Conservation (phyloP, 2,329 filamentous ascomycete genomes). For the Pseudodiploospora longispora region DNA sequence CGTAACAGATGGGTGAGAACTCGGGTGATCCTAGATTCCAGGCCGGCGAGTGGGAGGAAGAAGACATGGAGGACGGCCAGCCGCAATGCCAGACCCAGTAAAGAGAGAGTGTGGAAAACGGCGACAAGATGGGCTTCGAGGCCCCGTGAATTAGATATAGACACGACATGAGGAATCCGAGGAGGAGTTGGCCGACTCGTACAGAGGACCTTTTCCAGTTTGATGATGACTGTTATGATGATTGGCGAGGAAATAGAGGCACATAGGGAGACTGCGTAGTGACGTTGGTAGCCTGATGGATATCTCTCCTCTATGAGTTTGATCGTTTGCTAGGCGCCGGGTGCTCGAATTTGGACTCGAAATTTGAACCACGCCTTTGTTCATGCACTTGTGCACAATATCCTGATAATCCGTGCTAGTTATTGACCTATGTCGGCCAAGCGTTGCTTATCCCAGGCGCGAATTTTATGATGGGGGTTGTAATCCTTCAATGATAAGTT, state of each 20-base stretch:
- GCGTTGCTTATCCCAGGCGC: too few species aligned
- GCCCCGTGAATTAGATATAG: too few species aligned
- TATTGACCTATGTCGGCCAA: too few species aligned
- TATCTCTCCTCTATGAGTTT: background rate
- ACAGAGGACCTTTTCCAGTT: background rate
- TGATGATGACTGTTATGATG: too few species aligned
- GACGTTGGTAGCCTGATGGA: background rate
- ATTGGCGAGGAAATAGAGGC: background rate
- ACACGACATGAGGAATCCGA: background rate
- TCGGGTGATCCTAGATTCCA: conserved; percentile 58
- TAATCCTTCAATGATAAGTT: too few species aligned
- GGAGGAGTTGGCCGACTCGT: background rate
- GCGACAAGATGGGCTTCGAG: too few species aligned
- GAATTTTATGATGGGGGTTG: too few species aligned
- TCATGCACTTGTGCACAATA: too few species aligned
- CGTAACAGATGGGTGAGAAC: conserved; percentile 59
- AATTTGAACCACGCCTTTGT: too few species aligned
- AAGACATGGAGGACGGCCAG: conserved; percentile 57
- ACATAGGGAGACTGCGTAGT: background rate
- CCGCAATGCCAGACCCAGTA: conserved; percentile 70
- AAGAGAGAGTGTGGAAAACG: conserved; percentile 10
- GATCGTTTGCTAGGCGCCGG: too few species aligned
- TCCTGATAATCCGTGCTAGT: too few species aligned
- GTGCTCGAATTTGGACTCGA: too few species aligned
- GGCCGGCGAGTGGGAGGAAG: conserved; percentile 59